Conservation (phyloP, 306 rosid species). For the Cyamopsis tetragonoloba region DNA sequence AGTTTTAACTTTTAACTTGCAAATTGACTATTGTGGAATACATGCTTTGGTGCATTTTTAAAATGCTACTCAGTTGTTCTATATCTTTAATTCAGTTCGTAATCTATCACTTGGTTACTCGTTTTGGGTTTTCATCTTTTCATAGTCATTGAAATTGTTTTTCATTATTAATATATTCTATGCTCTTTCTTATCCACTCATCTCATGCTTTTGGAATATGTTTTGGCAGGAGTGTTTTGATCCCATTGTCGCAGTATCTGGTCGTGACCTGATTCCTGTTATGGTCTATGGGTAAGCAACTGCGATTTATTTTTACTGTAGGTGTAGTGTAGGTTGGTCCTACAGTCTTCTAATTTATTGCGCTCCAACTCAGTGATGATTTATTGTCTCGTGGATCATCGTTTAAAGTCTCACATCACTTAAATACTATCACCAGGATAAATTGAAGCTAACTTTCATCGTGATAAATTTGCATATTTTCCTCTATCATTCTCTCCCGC, state of each 20-base stretch:
- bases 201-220: conserved; percentile 19
- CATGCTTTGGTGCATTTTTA: neutral
- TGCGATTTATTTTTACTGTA: conserved; percentile 4
- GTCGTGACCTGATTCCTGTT: conserved; percentile 97
- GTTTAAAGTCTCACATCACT: neutral
- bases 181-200: conserved; percentile 11
- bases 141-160: neutral
- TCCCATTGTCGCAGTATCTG: conserved; percentile 92
- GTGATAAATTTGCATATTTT: neutral
- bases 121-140: neutral
- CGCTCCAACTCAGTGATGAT: neutral
- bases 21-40: neutral
- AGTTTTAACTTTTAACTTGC: neutral
- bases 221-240: conserved; percentile 93
- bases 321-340: neutral
- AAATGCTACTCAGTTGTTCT: neutral
- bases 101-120: neutral
- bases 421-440: neutral
- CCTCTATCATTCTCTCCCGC: neutral
- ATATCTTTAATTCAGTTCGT: neutral
- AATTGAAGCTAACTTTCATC: conserved; percentile 9
- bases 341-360: neutral
- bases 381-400: neutral
- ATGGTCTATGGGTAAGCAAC: conserved; percentile 94
- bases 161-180: neutral